Base-by-base conservation (phyloP, 352 stramenopile genomes). In the Globisporangium cystogenes region DNA sequence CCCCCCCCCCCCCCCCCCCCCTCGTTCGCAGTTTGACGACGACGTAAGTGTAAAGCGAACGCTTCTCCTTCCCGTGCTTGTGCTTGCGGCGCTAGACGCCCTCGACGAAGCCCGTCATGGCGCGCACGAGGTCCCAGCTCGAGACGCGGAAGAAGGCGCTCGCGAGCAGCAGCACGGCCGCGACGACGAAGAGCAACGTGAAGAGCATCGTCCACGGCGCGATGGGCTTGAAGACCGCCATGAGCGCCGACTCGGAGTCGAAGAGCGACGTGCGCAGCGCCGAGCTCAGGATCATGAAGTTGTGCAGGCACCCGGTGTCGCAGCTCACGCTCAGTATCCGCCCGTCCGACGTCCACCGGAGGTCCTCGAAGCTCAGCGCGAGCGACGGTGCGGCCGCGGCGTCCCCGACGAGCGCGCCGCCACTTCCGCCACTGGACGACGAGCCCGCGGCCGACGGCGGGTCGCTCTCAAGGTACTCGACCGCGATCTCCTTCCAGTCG, bases 321-420 rank as follows among this genome's bases (percentile, higher is more conserved):
- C 84, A 92, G 39, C 79, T 81, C 24, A 96, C 86, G 43, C 84
- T 96, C 48, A 98, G 65, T 43, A 98, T 95, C 1, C 91, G 87
- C 0, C 92, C 90, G 62, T 98, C 90, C 2, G 67, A 65, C 21
- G 82, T 93, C 88, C 90, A 98, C 26, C 83, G 62, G 2, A 97
- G 56, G 49, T 81, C 63, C 43, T 88, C 76, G 52, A 97, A 88
- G 48, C 54, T 76, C 44, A 83, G 59, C 1, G 67, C 44, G 48
- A 67, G 53, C 64, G 24, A 53, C 18, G 21, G 64, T 55, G 33
- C 27, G 63, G 31, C 31, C 31, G 31, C 31, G 31, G 3, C 7
- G 31, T 36, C 31, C 3, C 31, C 31, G 3, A 7, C 31, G 31
- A 11, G 3, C 31, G 26, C 41, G 61, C 26, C 51, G 53, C n/a